Base-by-base conservation (phyloP, 2,329 filamentous ascomycete species). In the Penicillium sp. region DNA sequence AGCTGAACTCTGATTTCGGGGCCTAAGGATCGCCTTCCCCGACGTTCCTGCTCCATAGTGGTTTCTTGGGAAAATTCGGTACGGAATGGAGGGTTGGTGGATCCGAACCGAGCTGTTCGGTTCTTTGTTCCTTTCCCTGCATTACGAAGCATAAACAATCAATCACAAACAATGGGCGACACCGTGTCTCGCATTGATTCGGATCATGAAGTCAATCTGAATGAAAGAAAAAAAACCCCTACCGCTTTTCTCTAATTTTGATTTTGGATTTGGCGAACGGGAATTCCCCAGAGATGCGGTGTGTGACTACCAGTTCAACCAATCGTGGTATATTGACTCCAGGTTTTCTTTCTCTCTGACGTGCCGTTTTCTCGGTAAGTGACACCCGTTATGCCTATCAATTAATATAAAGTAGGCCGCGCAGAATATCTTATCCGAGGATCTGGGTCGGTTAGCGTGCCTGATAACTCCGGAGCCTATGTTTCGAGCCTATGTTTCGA, bases 161-260 rank as follows among this genome's bases (percentile, higher is more conserved):
- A 63, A 59, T 51, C 43, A 53, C 44, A 59, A 57, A 59, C 56
- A 56, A 61, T 48, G 48, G 51, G 48, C 27, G 24, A 43, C 22
- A 33, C 37, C 52, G 45, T 59, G 58, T 63, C 58, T 63, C 56
- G 58, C 50, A 59, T 61, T 61, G 52, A 61, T 58, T 60, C 49
- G 51, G 51, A 55, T 13, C 48, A 10, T 13, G 22, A 52, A 21
- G 29, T 26, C 35, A 37, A 37, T 19, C 35, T 37, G 35, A 10
- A 37, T 7, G 3, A 8, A 1, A 19, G 19, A 19, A 19, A 19
- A n/a, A 7, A 39, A 39, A n/a, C n/a, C n/a, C 16, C 5, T 14
- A 33, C 31, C 14, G 5, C 31, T 7, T 14, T 14, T 33, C 31
- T 13, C 13, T 16, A 14, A 14, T 33, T 16, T 33, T 33, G 4